Evolutionary conservation across 306 rosid genomes (phyloP), one percentile per base, ranked within the genome.

Genomic region (Geum urbanum): DNA sequence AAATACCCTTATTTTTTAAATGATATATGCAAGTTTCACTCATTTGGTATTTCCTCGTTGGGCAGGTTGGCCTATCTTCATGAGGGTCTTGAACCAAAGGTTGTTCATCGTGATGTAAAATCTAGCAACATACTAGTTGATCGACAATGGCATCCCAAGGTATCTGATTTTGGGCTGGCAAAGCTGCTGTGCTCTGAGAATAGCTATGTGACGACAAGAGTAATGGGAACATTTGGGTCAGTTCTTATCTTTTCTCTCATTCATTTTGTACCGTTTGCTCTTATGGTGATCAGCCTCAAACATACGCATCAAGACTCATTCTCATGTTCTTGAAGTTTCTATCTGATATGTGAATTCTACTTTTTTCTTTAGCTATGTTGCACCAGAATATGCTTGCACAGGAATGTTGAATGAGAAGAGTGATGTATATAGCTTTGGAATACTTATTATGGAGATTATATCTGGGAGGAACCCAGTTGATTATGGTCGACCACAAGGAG

Each of bases 141-240:
- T 82, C 87, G 86, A 62, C 99, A 88, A 66, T 95, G 99, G 99
- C 80, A 89, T 46, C 35, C 99, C 20, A 95, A 89, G 84, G 96
- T 95, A 71, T 95, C 99, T 51, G 99, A 95, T 86, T 95, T 95
- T 9, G 99, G 99, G 75, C 99, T 95, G 40, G 97, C 99, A 60
- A 95, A 95, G 82, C 99, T 95, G 74, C 77, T 94, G 67, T 74
- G 89, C 79, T 80, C 97, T 2, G 99, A 91, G 53, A 87, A 75
- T 14, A 95, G 99, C 71, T 91, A 87, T 66, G 97, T 95, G 84
- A 91, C 99, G 7, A 95, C 99, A 64, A 91, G 99, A 18, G 99
- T 95, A 66, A 95, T 95, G 99, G 99, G 99, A 43, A 95, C 99
- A 58, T 91, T 91, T 81, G 99, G 99, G 99, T 90, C 75, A 86